Evolutionary conservation across 2,329 filamentous ascomycete genomes (phyloP), one percentile per base, ranked within the genome.

Genomic region (Aschersonia sp.): DNA sequence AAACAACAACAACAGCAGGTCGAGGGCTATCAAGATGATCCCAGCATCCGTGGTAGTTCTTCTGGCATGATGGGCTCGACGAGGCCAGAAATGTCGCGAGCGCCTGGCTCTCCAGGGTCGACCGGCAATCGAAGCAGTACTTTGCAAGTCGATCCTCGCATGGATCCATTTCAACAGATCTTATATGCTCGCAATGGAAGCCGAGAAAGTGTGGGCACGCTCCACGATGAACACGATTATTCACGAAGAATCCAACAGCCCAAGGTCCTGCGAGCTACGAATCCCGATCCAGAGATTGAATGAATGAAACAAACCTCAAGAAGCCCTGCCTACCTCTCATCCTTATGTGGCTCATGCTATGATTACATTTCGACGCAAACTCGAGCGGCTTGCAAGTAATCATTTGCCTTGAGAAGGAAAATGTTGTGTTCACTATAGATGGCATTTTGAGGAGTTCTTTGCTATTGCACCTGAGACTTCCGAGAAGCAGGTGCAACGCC

Each of bases 141-240:
- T 43, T 59, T 81, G 47, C 74, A 76, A 6, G 72, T 80, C 47
- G 79, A 83, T 56, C 79, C 79, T 32, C 70, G 79, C 43, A 73
- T 82, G 66, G 75, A 82, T 55, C 78, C 78, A 0, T 80, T 75
- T 51, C 71, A 74, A 45, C 69, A 71, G 38, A 73, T 72, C 20
- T 64, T 80, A 9, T 82, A 81, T 58, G 65, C 67, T 43, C 68
- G 74, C 30, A 79, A 72, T 55, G 74, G 74, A 59, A 82, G 78
- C 55, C 72, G 73, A 51, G 78, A 82, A 58, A 82, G 78, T 57
- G 64, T 83, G 57, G 76, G 76, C 54, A 82, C 78, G 1, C 63
- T 83, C 4, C 74, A 74, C 49, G 79, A 83, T 57, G 77, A 82
- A 51, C 77, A 79, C 50, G 79, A 83, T 54, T 83, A 83, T 57